A percentile compares a stretch with the other conserved stretches of the same genome.
Conservation (phyloP, 2,329 filamentous ascomycete genomes). For the Fusarium sp. region DNA sequence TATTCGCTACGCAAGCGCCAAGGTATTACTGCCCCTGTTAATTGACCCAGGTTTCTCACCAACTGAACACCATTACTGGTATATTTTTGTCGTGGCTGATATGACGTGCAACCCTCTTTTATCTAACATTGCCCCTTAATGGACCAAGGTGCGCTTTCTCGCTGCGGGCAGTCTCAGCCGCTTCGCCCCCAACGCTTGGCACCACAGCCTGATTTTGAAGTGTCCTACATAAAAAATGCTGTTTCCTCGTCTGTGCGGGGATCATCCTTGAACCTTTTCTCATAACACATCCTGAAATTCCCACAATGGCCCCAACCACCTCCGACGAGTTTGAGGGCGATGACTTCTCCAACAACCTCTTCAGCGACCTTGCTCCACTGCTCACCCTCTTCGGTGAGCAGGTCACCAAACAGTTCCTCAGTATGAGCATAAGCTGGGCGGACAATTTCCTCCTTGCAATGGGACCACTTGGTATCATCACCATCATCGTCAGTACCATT, state of each 20-base stretch:
- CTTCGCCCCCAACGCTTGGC: neutral
- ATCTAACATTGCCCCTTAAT: neutral
- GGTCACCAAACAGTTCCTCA: constrained; percentile 59
- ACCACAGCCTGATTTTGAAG: neutral
- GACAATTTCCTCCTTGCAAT: constrained; percentile 61
- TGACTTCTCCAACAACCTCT: neutral
- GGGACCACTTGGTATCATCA: constrained; percentile 60
- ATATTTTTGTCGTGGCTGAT: neutral
- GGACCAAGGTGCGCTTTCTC: neutral
- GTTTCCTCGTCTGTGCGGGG: neutral
- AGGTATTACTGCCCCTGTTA: neutral
- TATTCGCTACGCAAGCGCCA: neutral
- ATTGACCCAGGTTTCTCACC: neutral
- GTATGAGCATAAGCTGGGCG: constrained; percentile 54
- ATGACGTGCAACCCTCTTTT: neutral
- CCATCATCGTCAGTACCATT: constrained; percentile 57
- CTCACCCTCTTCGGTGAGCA: constrained; percentile 57
- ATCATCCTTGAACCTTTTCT: neutral
- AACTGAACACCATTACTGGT: neutral
- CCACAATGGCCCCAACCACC: neutral
- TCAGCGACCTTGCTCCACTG: neutral
- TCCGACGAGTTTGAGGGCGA: neutral
- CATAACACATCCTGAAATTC: neutral
- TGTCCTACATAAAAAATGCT: neutral
- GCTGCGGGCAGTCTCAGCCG: neutral